Percentiles rank a stretch among this genome's conserved stretches.
phyloP scores from a whole-genome alignment of 306 rosid genomes.

The Lathyrus sativus region DNA sequence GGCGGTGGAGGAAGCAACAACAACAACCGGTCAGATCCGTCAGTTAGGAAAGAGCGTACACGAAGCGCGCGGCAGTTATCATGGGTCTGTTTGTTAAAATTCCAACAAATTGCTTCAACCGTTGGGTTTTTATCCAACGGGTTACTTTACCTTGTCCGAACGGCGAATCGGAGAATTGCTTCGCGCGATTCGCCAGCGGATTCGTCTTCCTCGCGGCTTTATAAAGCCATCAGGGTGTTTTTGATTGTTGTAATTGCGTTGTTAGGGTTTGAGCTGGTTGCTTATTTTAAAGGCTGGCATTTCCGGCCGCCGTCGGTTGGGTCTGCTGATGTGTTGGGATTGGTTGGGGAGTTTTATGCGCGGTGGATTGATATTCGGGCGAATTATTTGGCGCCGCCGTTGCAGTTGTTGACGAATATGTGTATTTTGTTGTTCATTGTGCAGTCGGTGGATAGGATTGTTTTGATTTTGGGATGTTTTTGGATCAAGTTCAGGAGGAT shows the following conservation, averaged over 20 bases:
- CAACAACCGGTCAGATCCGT: conserved; percentile 42
- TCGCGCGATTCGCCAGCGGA: conserved; percentile 46
- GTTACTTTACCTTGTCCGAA: conserved; percentile 51
- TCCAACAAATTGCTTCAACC: conserved; percentile 70
- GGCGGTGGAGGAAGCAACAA: conserved; percentile 13
- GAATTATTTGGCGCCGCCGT: conserved; percentile 76
- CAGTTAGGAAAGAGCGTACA: conserved; percentile 64
- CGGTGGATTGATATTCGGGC: conserved; percentile 73
- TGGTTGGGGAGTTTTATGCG: conserved; percentile 61
- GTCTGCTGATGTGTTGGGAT: conserved; percentile 71
- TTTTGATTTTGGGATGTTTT: conserved; percentile 82
- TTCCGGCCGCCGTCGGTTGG: conserved; percentile 70
- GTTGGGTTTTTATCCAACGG: conserved; percentile 54
- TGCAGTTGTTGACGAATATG: conserved; percentile 77
- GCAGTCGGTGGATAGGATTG: conserved; percentile 82
- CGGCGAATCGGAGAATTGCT: conserved; percentile 51
- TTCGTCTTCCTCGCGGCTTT: conserved; percentile 69
- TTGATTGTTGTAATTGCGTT: conserved; percentile 57
- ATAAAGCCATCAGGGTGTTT: conserved; percentile 68
- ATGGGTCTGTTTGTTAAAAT: conserved; percentile 64
- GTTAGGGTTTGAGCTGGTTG: conserved; percentile 71
- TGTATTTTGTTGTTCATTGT: conserved; percentile 79
- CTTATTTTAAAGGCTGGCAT: conserved; percentile 97
- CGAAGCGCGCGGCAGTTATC: conserved; percentile 84
- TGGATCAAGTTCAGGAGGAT: conserved; percentile 84